Evolutionary conservation across 176 grass and related monocot genomes (phyloP).

Genomic region (Guadua angustifolia): DNA sequence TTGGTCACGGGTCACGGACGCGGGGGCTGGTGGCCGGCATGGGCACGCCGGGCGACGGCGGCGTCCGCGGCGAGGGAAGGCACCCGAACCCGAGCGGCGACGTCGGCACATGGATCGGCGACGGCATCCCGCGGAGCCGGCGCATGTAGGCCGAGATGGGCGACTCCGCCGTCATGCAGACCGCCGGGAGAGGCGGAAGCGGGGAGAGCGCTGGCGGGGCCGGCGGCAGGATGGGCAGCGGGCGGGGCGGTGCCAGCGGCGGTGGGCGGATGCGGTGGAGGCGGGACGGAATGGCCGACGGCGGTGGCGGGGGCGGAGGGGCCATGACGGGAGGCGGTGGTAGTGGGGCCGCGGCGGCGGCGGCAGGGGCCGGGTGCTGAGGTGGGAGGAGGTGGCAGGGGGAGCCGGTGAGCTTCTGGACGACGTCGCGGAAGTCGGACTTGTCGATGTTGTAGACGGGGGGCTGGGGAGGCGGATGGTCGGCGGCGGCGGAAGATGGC

Average conservation of each 20-base stretch:
- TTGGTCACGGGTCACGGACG: slow-evolving; percentile 56
- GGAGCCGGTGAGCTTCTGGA: slow-evolving; percentile 91
- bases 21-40: slow-evolving; percentile 73
- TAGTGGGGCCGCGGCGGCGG: slow-evolving; percentile 17
- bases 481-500: slow-evolving; percentile 17
- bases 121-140: slow-evolving; percentile 61
- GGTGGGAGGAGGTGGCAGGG: slow-evolving; percentile 58
- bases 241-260: slow-evolving; percentile 52
- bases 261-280: slow-evolving; percentile 57
- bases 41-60: slow-evolving; percentile 76
- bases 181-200: slow-evolving; percentile 73
- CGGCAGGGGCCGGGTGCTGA: neutral
- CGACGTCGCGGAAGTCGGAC: slow-evolving; percentile 89
- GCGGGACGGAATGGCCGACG: slow-evolving; percentile 41
- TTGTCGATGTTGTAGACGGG: slow-evolving; percentile 98
- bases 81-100: slow-evolving; percentile 85
- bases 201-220: slow-evolving; percentile 59
- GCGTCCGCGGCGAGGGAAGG: slow-evolving; percentile 75
- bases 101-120: slow-evolving; percentile 56
- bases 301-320: slow-evolving; percentile 31
- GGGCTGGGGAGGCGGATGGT: slow-evolving; percentile 68
- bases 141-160: slow-evolving; percentile 99
- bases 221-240: slow-evolving; percentile 51
- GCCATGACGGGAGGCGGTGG: slow-evolving; percentile 24
- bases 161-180: slow-evolving; percentile 82